These are phyloP conservation scores for Thecaphora frezii DNA, from an alignment of 1,284 basidiomycete genomes.

Conservation along the genomic window DNA sequence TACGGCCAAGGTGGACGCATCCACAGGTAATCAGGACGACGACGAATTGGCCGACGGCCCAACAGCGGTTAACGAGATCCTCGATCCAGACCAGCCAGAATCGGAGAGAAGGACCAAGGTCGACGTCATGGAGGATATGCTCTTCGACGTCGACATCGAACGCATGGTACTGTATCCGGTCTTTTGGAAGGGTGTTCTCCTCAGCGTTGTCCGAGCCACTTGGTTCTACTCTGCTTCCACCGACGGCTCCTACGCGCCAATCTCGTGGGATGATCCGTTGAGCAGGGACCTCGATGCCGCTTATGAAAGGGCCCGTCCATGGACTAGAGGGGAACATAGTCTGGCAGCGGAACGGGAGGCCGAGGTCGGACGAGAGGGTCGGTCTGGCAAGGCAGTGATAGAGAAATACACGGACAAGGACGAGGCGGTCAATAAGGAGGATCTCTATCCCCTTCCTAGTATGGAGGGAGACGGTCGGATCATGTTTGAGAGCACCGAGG, in stretches of 20 bases:
- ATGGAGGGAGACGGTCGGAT: conserved; percentile 52
- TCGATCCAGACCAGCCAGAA: conserved; percentile 52
- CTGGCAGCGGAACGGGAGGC: neutral
- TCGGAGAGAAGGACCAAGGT: conserved; percentile 32
- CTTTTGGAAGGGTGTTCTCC: conserved; percentile 59
- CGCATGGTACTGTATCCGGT: conserved; percentile 57
- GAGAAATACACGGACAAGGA: neutral
- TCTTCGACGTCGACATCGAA: conserved; percentile 55
- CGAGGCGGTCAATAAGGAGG: conserved; percentile 38
- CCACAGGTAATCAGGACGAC: neutral
- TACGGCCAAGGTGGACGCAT: neutral
- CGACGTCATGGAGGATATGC: conserved; percentile 52
- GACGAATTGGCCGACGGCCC: conserved; percentile 11
- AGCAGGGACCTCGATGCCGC: conserved; percentile 57
- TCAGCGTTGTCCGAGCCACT: conserved; percentile 54
- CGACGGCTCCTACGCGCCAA: conserved; percentile 44
- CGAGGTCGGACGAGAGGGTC: too few species aligned
- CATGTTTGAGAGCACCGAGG: conserved; percentile 46
- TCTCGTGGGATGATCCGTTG: conserved; percentile 51
- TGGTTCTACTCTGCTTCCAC: conserved; percentile 59
- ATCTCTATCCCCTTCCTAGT: conserved; percentile 40
- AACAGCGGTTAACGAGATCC: conserved; percentile 34
- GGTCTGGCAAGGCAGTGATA: neutral
- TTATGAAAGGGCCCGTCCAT: conserved; percentile 57
- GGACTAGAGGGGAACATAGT: conserved; percentile 33